Percentiles rank a stretch among this genome's conserved stretches.
These are phyloP conservation scores for Gelatoporia subvermispora DNA, from an alignment of 768 basidiomycete genomes.

Conservation along the genomic window DNA sequence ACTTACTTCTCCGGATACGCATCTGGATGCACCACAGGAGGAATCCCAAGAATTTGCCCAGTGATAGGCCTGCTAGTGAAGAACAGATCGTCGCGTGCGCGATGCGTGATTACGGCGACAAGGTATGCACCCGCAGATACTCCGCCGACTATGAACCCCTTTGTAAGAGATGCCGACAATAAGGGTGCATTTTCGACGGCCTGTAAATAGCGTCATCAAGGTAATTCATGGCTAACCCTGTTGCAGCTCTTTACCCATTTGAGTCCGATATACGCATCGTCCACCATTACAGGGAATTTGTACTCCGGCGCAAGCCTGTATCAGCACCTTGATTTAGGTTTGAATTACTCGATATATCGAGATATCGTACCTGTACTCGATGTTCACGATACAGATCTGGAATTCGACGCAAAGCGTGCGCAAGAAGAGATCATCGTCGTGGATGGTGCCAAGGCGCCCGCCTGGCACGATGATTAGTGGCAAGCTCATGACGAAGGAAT, in stretches of 20 bases:
- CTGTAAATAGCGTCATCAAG: background rate
- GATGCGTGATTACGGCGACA: constrained; percentile 15
- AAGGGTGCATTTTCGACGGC: background rate
- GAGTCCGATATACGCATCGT: constrained; percentile 19
- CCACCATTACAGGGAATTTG: constrained; percentile 15
- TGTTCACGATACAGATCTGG: constrained; percentile 15
- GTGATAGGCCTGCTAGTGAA: constrained; percentile 15
- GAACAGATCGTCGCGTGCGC: constrained; percentile 17
- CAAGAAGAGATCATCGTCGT: constrained; percentile 17
- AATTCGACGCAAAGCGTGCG: constrained; percentile 11
- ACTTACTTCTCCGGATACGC: constrained; percentile 13
- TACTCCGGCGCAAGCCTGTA: constrained; percentile 23
- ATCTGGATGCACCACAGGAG: constrained; percentile 9
- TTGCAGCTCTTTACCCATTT: constrained; percentile 18
- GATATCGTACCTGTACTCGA: constrained; percentile 11
- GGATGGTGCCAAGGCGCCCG: constrained; percentile 3
- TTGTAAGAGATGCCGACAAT: constrained; percentile 5
- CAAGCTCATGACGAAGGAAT: background rate
- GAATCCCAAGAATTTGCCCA: constrained; percentile 20
- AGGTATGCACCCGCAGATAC: constrained; percentile 18
- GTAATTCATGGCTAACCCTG: background rate
- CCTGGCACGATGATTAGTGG: background rate
- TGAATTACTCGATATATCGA: background rate
- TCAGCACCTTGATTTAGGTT: background rate
- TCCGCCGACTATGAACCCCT: constrained; percentile 21